Evolutionary conservation across 140 eudicot genomes (phyloP).

Genomic region (Oenanthe javanica): DNA sequence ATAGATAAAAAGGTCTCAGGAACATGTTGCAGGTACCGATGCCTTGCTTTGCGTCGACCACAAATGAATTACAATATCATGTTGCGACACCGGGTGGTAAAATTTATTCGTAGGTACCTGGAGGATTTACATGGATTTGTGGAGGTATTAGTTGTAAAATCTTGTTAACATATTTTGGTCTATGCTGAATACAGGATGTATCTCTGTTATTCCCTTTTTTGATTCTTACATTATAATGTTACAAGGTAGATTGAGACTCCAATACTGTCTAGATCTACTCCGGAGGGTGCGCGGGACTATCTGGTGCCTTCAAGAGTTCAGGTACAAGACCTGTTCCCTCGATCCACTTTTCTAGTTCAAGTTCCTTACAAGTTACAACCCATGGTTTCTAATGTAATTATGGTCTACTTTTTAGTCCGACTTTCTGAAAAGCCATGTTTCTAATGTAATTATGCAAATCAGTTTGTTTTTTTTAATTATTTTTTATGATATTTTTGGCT

Average conservation of each 20-base stretch:
- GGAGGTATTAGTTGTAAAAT: conserved; percentile 48
- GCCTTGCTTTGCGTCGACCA: conserved; percentile 80
- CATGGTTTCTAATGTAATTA: background rate
- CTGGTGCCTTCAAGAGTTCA: conserved; percentile 98
- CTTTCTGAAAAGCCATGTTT: background rate
- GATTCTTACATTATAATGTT: conserved; percentile 53
- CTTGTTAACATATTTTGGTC: background rate
- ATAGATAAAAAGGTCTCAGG: conserved; percentile 20
- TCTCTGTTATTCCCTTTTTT: conserved; percentile 27
- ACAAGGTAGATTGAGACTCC: conserved; percentile 99
- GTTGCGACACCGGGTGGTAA: conserved; percentile 83
- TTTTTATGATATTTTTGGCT: background rate
- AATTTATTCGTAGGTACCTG: conserved; percentile 75
- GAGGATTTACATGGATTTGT: conserved; percentile 90
- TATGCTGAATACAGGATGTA: conserved; percentile 13
- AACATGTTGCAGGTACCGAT: conserved; percentile 60
- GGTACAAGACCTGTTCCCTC: conserved; percentile 36
- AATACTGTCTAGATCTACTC: conserved; percentile 95
- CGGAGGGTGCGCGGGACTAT: conserved; percentile 99
- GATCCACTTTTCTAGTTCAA: background rate
- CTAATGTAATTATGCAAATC: background rate
- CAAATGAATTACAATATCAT: conserved; percentile 73
- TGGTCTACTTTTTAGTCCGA: background rate
- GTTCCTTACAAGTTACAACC: background rate
- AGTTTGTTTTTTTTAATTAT: background rate